These are phyloP conservation scores for Datura wrightii DNA, from an alignment of 257 asterid species.

Conservation along the genomic window DNA sequence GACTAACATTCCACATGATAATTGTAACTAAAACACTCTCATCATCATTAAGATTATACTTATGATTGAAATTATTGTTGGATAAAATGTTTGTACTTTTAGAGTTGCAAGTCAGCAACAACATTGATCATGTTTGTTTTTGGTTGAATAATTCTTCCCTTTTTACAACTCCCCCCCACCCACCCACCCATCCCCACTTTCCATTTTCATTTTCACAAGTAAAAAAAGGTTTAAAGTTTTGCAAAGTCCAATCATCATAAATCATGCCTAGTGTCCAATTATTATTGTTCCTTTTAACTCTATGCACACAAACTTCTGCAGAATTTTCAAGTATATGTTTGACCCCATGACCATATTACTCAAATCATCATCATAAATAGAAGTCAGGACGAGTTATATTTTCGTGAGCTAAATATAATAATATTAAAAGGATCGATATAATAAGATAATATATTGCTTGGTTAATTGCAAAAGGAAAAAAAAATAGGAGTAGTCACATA, in stretches of 20 bases:
- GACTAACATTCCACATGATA: not conserved
- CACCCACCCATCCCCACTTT: not conserved
- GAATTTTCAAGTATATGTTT: constrained; percentile 1
- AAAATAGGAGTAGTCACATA: no score
- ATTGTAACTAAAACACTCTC: not conserved
- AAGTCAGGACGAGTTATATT: not conserved
- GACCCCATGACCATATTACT: not conserved
- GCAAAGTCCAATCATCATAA: not conserved
- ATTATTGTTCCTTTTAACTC: not conserved
- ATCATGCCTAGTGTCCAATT: constrained; percentile 14
- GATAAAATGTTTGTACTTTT: not conserved
- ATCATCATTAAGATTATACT: constrained; percentile 17
- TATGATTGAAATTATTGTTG: not conserved
- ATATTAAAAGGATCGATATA: no score
- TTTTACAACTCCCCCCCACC: not conserved
- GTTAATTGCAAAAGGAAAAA: no score
- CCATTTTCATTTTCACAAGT: not conserved
- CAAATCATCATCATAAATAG: not conserved
- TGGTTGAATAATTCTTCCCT: not conserved
- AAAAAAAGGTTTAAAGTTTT: not conserved
- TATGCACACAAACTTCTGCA: not conserved
- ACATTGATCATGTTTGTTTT: not conserved
- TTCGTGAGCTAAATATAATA: not conserved
- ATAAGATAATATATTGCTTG: no score
- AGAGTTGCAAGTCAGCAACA: not conserved